These are phyloP conservation scores for Akanthomyces dipterigenus DNA, from an alignment of 2,329 filamentous ascomycete species.

Conservation along the genomic window DNA sequence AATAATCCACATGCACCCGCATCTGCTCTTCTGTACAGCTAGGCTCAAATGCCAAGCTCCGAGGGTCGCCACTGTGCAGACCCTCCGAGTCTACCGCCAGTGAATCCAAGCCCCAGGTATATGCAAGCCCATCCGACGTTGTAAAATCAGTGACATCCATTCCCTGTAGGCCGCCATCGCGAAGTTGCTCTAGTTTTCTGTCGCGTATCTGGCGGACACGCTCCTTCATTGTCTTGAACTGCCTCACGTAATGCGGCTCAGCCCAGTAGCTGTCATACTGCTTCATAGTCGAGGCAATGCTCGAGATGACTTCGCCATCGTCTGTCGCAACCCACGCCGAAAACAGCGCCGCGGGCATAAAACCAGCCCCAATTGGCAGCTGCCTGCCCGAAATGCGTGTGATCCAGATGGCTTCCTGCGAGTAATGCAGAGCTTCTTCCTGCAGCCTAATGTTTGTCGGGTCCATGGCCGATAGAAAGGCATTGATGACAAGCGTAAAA, in stretches of 20 bases:
- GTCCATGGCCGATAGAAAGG: constrained; percentile 18
- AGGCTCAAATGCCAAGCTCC: neutral
- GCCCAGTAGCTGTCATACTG: constrained; percentile 18
- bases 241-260: constrained; percentile 8
- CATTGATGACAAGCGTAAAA: constrained; percentile 20
- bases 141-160: constrained; percentile 4
- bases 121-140: neutral
- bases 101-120: neutral
- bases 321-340: constrained; percentile 21
- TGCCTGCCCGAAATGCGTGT: constrained; percentile 17
- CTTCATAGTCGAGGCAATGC: constrained; percentile 13
- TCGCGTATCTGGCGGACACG: constrained; percentile 2
- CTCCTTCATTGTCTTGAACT: constrained; percentile 4
- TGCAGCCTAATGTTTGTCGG: constrained; percentile 10
- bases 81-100: neutral
- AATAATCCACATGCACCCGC: neutral
- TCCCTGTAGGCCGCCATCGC: neutral
- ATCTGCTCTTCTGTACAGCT: neutral
- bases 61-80: neutral
- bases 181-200: neutral
- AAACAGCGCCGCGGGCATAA: constrained; percentile 21
- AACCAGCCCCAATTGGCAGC: constrained; percentile 22
- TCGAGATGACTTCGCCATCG: constrained; percentile 18
- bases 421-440: constrained; percentile 14
- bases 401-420: constrained; percentile 20